Evolutionary conservation across 2,329 filamentous ascomycete genomes (phyloP).

Genomic region (Erysiphe neolycopersici): DNA sequence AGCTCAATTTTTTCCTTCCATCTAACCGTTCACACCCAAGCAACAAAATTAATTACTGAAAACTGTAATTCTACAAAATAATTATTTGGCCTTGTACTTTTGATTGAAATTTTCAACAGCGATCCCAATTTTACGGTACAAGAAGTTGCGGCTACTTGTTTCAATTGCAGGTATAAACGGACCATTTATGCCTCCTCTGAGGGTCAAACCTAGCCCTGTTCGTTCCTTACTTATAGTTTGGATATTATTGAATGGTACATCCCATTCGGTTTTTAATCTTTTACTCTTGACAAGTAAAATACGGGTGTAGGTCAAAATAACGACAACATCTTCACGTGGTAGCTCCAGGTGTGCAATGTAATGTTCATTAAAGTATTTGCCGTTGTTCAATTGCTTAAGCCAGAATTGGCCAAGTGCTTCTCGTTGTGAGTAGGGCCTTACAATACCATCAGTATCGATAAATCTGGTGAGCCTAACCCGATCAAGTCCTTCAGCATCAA

Average conservation of each 20-base stretch:
- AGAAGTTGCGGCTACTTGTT: slow-evolving; percentile 39
- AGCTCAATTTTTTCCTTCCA: no score
- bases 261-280: slow-evolving; percentile 76
- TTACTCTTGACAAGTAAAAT: slow-evolving; percentile 80
- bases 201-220: slow-evolving; percentile 67
- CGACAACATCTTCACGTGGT: slow-evolving; percentile 62
- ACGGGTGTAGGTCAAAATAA: slow-evolving; percentile 65
- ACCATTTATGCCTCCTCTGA: slow-evolving; percentile 77
- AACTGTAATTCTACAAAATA: no score
- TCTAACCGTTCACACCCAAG: no score
- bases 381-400: slow-evolving; percentile 95
- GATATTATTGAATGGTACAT: slow-evolving; percentile 81
- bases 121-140: slow-evolving; percentile 38
- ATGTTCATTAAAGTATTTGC: slow-evolving; percentile 89
- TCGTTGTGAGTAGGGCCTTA: slow-evolving; percentile 78
- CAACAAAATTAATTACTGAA: no score
- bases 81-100: slow-evolving; percentile 16
- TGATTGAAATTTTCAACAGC: slow-evolving; percentile 42
- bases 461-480: slow-evolving; percentile 83
- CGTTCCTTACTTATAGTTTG: slow-evolving; percentile 94
- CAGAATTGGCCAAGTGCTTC: slow-evolving; percentile 94
- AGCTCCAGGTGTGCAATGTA: slow-evolving; percentile 95
- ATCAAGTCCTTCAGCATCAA: slow-evolving; percentile 82
- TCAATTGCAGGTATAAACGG: slow-evolving; percentile 89
- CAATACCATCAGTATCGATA: slow-evolving; percentile 75